Conservation (phyloP, 1,284 basidiomycete species). For the Apiotrichum gracile region DNA sequence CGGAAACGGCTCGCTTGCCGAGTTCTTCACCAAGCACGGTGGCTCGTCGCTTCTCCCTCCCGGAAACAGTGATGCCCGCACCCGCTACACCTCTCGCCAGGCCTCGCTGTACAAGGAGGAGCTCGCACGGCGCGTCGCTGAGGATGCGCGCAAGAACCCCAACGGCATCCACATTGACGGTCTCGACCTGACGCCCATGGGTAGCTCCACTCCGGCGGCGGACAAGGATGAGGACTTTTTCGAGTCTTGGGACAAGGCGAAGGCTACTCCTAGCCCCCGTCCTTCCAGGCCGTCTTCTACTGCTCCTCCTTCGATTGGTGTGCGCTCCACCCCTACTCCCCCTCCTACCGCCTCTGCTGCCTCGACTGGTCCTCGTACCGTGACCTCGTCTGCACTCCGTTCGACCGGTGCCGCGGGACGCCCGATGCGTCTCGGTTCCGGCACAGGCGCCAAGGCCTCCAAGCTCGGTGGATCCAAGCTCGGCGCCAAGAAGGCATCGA, state of each 20-base stretch:
- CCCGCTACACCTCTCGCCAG: slow-evolving; percentile 78
- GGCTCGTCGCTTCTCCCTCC: slow-evolving; percentile 59
- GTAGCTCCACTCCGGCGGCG: slow-evolving; percentile 43
- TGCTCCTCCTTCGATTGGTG: slow-evolving; percentile 40
- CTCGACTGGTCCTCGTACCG: slow-evolving; percentile 43
- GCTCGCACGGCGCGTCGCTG: slow-evolving; percentile 70
- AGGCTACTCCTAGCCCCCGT: slow-evolving; percentile 30
- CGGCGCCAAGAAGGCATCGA: slow-evolving; percentile 73
- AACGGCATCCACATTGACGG: slow-evolving; percentile 74
- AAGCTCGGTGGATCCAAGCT: slow-evolving; percentile 57
- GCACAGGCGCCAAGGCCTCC: slow-evolving; percentile 28
- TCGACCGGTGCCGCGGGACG: slow-evolving; percentile 47
- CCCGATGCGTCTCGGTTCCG: slow-evolving; percentile 47
- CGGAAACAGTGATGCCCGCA: slow-evolving; percentile 70
- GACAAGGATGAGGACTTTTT: slow-evolving; percentile 84
- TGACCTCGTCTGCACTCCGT: slow-evolving; percentile 49
- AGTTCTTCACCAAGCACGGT: slow-evolving; percentile 86
- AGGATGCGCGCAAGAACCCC: slow-evolving; percentile 71
- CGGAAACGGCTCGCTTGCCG: slow-evolving; percentile 80
- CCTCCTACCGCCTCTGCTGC: slow-evolving; percentile 10
- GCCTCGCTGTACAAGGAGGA: slow-evolving; percentile 92
- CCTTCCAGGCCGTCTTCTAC: slow-evolving; percentile 23
- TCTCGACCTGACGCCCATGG: slow-evolving; percentile 50
- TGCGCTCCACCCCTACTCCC: slow-evolving; percentile 17
- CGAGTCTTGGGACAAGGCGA: slow-evolving; percentile 83